Evolutionary conservation across 2,329 filamentous ascomycete genomes (phyloP).

Genomic region (Sodiomyces alkalinus): DNA sequence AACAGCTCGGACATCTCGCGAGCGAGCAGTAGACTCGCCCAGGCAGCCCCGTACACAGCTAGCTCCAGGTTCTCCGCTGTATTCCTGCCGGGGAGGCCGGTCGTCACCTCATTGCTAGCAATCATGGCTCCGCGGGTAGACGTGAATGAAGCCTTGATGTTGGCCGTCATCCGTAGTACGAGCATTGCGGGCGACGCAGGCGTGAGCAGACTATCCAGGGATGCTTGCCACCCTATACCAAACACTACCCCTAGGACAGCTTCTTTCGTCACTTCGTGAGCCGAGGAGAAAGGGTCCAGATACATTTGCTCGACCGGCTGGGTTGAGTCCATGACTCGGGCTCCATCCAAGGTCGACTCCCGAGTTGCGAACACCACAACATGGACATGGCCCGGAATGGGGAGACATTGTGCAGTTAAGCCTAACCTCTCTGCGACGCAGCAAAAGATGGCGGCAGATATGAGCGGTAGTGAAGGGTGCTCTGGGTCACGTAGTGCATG

Average conservation of each 20-base stretch:
- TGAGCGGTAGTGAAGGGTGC: constrained; percentile 71
- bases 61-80: constrained; percentile 33
- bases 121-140: background rate
- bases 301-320: constrained; percentile 45
- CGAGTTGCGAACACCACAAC: constrained; percentile 53
- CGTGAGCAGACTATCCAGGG: constrained; percentile 37
- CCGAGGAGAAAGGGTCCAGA: constrained; percentile 64
- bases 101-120: constrained; percentile 10
- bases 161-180: constrained; percentile 61
- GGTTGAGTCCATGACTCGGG: constrained; percentile 14
- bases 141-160: constrained; percentile 57
- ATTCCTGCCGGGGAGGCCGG: constrained; percentile 29
- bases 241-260: constrained; percentile 46
- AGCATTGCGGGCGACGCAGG: constrained; percentile 52
- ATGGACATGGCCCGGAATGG: constrained; percentile 75
- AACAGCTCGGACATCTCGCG: constrained; percentile 6
- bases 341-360: constrained; percentile 45
- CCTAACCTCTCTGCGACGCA: constrained; percentile 60
- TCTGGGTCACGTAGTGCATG: constrained; percentile 56
- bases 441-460: constrained; percentile 79
- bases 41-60: constrained; percentile 58
- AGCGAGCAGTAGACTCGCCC: constrained; percentile 47
- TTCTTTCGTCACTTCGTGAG: constrained; percentile 46
- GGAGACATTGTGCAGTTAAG: constrained; percentile 62
- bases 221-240: constrained; percentile 26